Evolutionary conservation across 1,139 yeast species (phyloP), one percentile per base, ranked within the genome.

Genomic region (Wickerhamomyces sp.): DNA sequence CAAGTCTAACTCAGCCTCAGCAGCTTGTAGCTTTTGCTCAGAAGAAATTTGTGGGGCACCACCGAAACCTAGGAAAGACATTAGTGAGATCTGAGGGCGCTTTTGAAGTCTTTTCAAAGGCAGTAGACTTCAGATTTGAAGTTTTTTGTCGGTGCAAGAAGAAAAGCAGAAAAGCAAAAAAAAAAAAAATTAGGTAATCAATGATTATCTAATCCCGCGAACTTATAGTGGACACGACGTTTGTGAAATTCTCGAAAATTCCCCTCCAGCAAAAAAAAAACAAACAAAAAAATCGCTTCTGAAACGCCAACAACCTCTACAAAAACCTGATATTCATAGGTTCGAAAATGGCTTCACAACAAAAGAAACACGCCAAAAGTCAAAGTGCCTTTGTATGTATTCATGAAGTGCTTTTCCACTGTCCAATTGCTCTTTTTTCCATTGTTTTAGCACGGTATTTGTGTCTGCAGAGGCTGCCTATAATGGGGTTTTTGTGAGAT

Each of bases 1-100:
- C 84, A 91, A 84, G 65, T 91, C 98, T 57, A 91, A 78, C 69
- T 91, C 98, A 42, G 87, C 78, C 65, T 82, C 89, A 45, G 98
- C 97, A 60, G 94, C 96, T 58, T 76, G 75, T 52, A 85, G 73
- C 68, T 85, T 85, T 65, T 84, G 90, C 58, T 83, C 86, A 41
- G 89, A 77, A 37, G 86, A 74, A 52, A 81, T 64, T 66, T 82
- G 88, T 54, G 91, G 90, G 56, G 83, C 72, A 47, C 80, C 75
- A 59, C 96, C 95, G 59, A 93, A 77, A 64, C 99, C 99, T 64
- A 91, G 80, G 64, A 81, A 83, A 51, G 89, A 82, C 88, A 83
- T 80, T 23, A 15, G 2, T 34, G 36, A 13, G 3, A 13, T 32
- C 13, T 11, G 10, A 10, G 8, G 15, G 4, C 23, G 7, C 13